Base-by-base conservation (phyloP, 352 stramenopile genomes). In the Globisporangium recalcitrans region DNA sequence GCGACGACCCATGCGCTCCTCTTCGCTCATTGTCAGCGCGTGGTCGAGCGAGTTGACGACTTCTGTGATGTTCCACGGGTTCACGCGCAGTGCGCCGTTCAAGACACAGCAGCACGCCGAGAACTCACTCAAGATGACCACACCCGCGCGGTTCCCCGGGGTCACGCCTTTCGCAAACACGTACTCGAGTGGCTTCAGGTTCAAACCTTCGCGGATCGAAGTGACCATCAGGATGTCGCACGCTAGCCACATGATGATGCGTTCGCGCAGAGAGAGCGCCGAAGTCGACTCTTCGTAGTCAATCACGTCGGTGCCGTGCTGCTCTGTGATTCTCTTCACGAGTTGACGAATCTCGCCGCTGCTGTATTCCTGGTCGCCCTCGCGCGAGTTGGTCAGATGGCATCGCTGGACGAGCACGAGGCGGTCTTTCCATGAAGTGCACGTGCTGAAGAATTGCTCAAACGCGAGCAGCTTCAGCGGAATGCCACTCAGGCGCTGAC, bases 51-150 rank as follows among this genome's bases (percentile, higher is more conserved):
- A 78, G 34, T 88, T 92, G 11, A 95, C 84, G 6, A 95, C 77
- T 60, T 97, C 93, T 53, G 91, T 86, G 52, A 98, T 96, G 68
- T 99, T 97, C 84, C 95, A 99, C 22, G 97, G 97, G 66, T 99
- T 99, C 29, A 99, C 88, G 47, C 94, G 88, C 31, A 99, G 67
- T 14, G 93, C 93, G 47, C 96, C 96, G 73, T 98, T 99, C 36
- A 99, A 71, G 29, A 99, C 94, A 38, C 88, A 97, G 59, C 88
- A 97, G 46, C 97, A 97, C 1, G 96, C 95, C 6, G 91, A 98
- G 72, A 99, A 99, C 67, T 99, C 97, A 22, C 91, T 98, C 27
- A 97, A 60, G 52, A 99, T 96, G 0, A 99, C 94, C 9, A 99
- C 96, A 24, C 97, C 97, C 8, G 96, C 85, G 7, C 73, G 72